Evolutionary conservation across 2,329 filamentous ascomycete species (phyloP), one percentile per base, ranked within the genome.

Genomic region (Teratosphaeria pseudoeucalypti): DNA sequence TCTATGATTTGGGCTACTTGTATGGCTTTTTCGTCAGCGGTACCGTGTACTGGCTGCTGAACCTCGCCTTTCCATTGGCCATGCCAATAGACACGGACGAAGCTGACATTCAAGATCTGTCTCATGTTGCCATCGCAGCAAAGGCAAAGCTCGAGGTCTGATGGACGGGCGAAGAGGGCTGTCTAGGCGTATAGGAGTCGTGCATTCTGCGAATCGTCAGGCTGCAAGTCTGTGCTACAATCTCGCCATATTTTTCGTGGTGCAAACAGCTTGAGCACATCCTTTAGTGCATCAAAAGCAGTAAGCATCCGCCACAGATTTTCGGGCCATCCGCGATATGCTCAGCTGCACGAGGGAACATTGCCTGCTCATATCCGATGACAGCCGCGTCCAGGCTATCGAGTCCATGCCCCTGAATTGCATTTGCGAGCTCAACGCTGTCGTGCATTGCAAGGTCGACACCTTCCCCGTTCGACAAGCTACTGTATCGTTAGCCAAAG

Each of bases 401-500:
- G 9, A 63, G 62, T 61, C 55, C 66, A 53, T 63, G 56, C 52
- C 66, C 58, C 37, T 74, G 66, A 61, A 83, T 78, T 6, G 75
- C 73, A 34, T 72, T 67, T 0, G 77, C 78, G 23, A 86, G 73
- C 26, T 76, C 69, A 61, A 80, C 68, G 7, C 82, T 78, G 67
- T 86, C 83, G 54, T 78, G 74, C 68, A 86, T 76, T 1, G 77
- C 82, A 23, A 79, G 72, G 65, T 86, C 85, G 29, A 85, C 82
- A 1, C 83, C 83, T 60, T 83, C 82, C 5, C 83, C 83, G 62
- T 80, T 82, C 0, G 81, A 80, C 0, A 79, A 78, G 26, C 63
- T 65, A 54, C 12, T 1, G 16, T 14, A 14, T 16, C 11, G 2
- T 43, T 43, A 43, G 12, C 37, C 12, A 16, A 43, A 0, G 6